A percentile compares a stretch with the other conserved stretches of the same genome.
Conservation (phyloP, 2,329 filamentous ascomycete species). For the Tolypocladium album region DNA sequence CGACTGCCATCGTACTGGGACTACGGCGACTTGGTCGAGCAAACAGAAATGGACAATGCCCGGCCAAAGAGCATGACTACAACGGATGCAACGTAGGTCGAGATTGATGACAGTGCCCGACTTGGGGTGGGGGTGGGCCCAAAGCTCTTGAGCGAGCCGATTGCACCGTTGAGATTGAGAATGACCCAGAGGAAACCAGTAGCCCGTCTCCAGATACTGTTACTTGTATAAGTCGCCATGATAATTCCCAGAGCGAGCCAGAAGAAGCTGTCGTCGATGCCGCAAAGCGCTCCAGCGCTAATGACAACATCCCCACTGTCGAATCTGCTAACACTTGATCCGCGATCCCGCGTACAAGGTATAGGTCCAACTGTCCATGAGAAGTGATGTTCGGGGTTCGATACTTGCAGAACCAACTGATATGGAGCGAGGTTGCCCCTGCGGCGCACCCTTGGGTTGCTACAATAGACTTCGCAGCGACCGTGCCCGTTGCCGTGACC, state of each 20-base stretch:
- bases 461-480: slow-evolving; percentile 33
- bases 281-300: slow-evolving; percentile 30
- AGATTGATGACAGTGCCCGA: slow-evolving; percentile 33
- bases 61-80: slow-evolving; percentile 38
- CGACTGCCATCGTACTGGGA: slow-evolving; percentile 18
- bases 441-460: slow-evolving; percentile 30
- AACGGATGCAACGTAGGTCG: slow-evolving; percentile 39
- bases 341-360: slow-evolving; percentile 31
- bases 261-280: slow-evolving; percentile 30
- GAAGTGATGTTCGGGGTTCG: slow-evolving; percentile 28
- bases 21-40: slow-evolving; percentile 31
- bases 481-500: slow-evolving; percentile 33
- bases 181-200: slow-evolving; percentile 34
- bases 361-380: slow-evolving; percentile 34
- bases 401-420: slow-evolving; percentile 31
- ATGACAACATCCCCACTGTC: slow-evolving; percentile 32
- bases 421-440: slow-evolving; percentile 29
- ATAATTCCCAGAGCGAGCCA: slow-evolving; percentile 37
- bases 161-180: slow-evolving; percentile 33
- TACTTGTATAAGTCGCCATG: slow-evolving; percentile 30
- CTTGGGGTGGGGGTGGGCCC: slow-evolving; percentile 26
- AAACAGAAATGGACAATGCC: slow-evolving; percentile 34
- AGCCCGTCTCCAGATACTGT: slow-evolving; percentile 25
- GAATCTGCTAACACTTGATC: slow-evolving; percentile 28
- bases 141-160: slow-evolving; percentile 26